A percentile compares a stretch with the other conserved stretches of the same genome.
Evolutionary conservation across 2,329 filamentous ascomycete species (phyloP).

Genomic region (Talaromyces sp.): DNA sequence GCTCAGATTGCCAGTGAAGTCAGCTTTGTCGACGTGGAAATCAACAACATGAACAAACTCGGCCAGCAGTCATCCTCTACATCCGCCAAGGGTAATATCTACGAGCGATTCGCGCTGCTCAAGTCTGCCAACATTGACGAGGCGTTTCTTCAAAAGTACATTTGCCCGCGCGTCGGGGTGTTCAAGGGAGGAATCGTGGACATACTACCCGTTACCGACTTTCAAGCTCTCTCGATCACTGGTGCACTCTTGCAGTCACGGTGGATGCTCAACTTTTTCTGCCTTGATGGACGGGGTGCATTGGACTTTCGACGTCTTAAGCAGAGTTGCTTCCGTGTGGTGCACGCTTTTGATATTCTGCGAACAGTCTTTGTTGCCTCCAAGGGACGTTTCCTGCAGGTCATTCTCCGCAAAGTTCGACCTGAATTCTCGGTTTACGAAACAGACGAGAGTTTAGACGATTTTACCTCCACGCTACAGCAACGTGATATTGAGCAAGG

Average conservation of each 20-base stretch:
- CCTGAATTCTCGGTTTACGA: conserved; percentile 51
- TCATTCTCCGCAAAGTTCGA: conserved; percentile 54
- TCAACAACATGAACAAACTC: conserved; percentile 17
- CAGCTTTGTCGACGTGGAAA: conserved; percentile 15
- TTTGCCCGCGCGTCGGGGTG: conserved; percentile 51
- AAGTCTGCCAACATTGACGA: conserved; percentile 14
- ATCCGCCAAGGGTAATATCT: conserved; percentile 9
- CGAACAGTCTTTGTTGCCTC: conserved; percentile 61
- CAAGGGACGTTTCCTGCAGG: conserved; percentile 49
- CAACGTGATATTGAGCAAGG: conserved; percentile 52
- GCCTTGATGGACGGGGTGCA: conserved; percentile 50
- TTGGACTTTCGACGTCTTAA: conserved; percentile 43
- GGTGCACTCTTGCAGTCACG: conserved; percentile 32
- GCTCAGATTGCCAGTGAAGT: conserved; percentile 20
- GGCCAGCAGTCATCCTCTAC: conserved; percentile 11
- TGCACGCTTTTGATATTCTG: conserved; percentile 59
- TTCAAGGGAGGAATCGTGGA: conserved; percentile 50
- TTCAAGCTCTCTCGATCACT: conserved; percentile 34
- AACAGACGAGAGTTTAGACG: conserved; percentile 46
- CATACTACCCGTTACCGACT: conserved; percentile 54
- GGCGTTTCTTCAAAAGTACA: conserved; percentile 43
- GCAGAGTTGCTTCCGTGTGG: conserved; percentile 46
- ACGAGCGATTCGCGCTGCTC: conserved; percentile 12
- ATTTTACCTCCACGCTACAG: conserved; percentile 52
- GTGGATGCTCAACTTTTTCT: conserved; percentile 51